Conservation (phyloP, 345 rosid genomes). For the Populus simonii region DNA sequence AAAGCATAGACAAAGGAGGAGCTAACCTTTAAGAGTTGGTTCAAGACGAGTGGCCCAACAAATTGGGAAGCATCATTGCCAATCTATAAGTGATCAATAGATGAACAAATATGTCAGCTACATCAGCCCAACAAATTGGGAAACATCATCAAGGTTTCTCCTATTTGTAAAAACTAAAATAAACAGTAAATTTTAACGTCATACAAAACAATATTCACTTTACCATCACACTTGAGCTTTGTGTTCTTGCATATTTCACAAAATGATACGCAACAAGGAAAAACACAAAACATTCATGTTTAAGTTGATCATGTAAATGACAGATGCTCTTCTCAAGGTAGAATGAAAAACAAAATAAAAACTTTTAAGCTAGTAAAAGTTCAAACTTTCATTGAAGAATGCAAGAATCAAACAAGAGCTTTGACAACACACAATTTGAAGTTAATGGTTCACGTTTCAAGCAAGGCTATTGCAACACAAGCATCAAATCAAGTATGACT, state of each 20-base stretch:
- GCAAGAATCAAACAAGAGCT: no score
- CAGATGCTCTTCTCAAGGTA: background rate
- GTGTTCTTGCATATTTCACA: background rate
- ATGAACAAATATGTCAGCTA: constrained; percentile 11
- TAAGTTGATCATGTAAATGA: background rate
- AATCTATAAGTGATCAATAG: constrained; percentile 44
- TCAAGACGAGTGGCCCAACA: constrained; percentile 87
- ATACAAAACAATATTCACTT: no score
- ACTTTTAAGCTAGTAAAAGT: background rate
- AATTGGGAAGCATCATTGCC: constrained; percentile 92
- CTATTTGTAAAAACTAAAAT: no score
- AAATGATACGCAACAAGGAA: background rate
- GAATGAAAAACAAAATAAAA: background rate
- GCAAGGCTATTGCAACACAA: no score
- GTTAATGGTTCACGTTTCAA: no score
- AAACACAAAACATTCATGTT: background rate
- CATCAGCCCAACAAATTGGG: no score
- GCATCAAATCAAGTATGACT: no score
- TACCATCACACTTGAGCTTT: background rate
- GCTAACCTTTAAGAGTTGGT: constrained; percentile 78
- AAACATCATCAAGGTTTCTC: no score
- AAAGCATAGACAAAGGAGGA: constrained; percentile 13
- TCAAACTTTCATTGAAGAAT: background rate
- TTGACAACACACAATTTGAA: no score
- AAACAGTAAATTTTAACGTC: no score